These are phyloP conservation scores for Boletus sensibilis DNA, from an alignment of 768 basidiomycete species.

Conservation along the genomic window DNA sequence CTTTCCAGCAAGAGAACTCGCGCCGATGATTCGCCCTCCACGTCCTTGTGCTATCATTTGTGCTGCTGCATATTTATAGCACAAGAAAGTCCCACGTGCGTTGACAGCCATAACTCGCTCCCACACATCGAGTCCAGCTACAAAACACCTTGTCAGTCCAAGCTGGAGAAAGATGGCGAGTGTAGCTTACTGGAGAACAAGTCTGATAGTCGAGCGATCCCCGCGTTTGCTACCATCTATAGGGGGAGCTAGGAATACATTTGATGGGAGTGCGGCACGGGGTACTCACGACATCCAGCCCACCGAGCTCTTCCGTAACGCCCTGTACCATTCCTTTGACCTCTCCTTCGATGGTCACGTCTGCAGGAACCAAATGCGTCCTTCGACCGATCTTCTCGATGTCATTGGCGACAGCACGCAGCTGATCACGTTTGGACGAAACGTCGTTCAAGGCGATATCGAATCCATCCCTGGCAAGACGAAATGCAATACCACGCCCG, in stretches of 20 bases:
- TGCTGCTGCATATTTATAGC: conserved; percentile 61
- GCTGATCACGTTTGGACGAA: conserved; percentile 23
- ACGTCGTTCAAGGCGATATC: conserved; percentile 34
- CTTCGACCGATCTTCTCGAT: conserved; percentile 31
- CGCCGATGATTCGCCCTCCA: conserved; percentile 56
- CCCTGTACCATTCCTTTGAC: conserved; percentile 41
- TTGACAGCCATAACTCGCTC: conserved; percentile 50
- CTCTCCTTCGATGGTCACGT: conserved; percentile 42
- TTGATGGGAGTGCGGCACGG: not conserved
- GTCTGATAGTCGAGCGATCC: not conserved
- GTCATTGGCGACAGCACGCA: conserved; percentile 30
- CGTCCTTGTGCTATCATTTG: conserved; percentile 57
- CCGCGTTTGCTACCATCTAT: conserved; percentile 32
- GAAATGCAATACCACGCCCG: conserved; percentile 33
- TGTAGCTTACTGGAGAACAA: conserved; percentile 7
- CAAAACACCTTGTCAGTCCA: not conserved
- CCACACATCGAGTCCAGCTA: conserved; percentile 38
- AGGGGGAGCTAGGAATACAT: not conserved
- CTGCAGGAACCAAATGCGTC: conserved; percentile 31
- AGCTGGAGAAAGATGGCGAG: not conserved
- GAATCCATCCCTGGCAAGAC: conserved; percentile 35
- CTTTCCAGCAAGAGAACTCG: conserved; percentile 18
- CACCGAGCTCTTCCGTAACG: conserved; percentile 35
- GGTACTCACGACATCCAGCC: conserved; percentile 46
- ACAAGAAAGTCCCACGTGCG: conserved; percentile 55